Evolutionary conservation across 148 eudicot genomes (phyloP).

Genomic region (Vaccinium darrowii): DNA sequence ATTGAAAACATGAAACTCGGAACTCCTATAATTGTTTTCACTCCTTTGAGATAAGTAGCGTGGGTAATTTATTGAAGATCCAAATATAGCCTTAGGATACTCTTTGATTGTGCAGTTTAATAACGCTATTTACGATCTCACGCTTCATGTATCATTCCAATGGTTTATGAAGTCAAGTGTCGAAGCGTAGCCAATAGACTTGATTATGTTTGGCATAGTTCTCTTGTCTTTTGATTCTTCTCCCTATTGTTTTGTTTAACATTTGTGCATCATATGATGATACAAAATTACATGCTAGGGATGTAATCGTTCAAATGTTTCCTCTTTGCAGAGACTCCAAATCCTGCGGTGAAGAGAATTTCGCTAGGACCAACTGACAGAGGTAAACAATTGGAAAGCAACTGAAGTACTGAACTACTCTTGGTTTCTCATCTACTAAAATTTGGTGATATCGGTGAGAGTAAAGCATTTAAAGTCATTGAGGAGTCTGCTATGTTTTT

Average conservation of each 20-base stretch:
- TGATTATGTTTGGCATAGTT: neutral
- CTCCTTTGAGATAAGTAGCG: neutral
- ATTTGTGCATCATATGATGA: neutral
- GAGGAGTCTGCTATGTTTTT: neutral
- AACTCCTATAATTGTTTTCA: no score
- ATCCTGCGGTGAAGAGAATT: conserved; percentile 25
- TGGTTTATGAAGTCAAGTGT: neutral
- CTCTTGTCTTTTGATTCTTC: neutral
- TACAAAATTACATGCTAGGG: neutral
- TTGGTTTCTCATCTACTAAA: neutral
- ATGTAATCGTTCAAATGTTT: neutral
- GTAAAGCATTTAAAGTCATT: neutral
- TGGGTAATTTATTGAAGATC: neutral
- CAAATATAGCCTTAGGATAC: neutral
- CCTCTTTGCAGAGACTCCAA: conserved; percentile 26
- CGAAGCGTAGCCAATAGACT: neutral
- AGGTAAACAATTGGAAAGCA: conserved; percentile 22
- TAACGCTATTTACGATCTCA: neutral
- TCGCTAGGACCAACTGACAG: conserved; percentile 34
- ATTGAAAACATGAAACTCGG: neutral
- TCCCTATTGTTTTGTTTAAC: neutral
- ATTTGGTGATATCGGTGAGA: neutral
- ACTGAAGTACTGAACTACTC: neutral
- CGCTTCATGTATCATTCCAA: no score
- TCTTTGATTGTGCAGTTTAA: neutral